Base-by-base conservation (phyloP, 345 rosid species). In the Trapa incisa region DNA sequence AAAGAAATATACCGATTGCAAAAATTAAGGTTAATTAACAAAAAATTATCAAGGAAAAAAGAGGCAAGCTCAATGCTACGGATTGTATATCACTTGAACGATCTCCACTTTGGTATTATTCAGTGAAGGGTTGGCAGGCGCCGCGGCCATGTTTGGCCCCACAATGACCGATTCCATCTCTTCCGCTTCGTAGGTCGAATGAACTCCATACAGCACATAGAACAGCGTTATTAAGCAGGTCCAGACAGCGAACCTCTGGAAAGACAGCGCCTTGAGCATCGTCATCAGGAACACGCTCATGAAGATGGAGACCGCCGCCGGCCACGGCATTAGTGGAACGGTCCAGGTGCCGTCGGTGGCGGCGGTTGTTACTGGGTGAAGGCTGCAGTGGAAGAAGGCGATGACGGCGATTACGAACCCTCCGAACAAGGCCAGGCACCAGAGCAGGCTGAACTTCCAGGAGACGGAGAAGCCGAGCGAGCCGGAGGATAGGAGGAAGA, bases 301-400 rank as follows among this genome's bases (percentile, higher is more conserved):
- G 80, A 86, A 86, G 70, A 86, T 82, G 0, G 96, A 89, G 2
- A 80, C 61, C 2, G 86, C 91, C 0, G 96, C 91, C 3, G 93
- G 96, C 96, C 96, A 92, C 12, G 98, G 98, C 98, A 92, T 92
- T 58, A 86, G 69, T 5, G 98, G 96, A 39, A 92, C 96, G 0
- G 89, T 79, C 98, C 96, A 92, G 29, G 29, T 22, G 75, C 41
- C 68, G 71, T 11, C 79, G 29, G 29, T 22, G 41, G 60, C 65
- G 73, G 35, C 64, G 3, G 41, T 42, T 6, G 50, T 11, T 5
- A 11, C 36, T 38, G 81, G 22, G 75, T 69, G 36, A 37, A 58
- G 38, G 63, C 72, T 64, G 78, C 69, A 63, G n/a, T 83, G 93
- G 70, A 85, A 92, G 36, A 72, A 50, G 3, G 81, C 69, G 22